Percentiles rank a stretch among this genome's conserved stretches.
Conservation (phyloP, 208 protist species). For the Trypanosoma avium region DNA sequence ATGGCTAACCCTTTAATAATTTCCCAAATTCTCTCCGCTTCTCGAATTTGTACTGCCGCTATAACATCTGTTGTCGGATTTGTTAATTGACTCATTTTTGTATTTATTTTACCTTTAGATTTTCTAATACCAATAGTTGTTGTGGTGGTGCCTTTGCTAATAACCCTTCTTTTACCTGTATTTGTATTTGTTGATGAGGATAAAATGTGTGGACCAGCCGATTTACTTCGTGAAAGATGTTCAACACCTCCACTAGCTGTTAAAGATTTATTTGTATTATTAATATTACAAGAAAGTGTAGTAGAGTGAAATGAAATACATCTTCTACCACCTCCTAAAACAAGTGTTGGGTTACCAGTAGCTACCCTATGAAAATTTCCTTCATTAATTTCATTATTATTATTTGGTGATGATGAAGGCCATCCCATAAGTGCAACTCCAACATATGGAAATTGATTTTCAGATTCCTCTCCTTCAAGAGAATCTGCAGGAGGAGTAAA, state of each 20-base stretch:
- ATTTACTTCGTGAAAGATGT: not conserved
- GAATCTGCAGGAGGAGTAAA: not conserved
- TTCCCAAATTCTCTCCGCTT: conserved; percentile 19
- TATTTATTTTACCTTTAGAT: not conserved
- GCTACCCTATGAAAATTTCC: not conserved
- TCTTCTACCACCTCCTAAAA: conserved; percentile 21
- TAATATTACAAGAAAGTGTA: not conserved
- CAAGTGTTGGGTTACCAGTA: conserved; percentile 6
- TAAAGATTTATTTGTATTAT: no score
- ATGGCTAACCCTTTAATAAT: conserved; percentile 10
- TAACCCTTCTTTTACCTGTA: no score
- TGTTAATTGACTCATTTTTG: not conserved
- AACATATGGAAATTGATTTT: conserved; percentile 10
- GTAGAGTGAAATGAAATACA: not conserved
- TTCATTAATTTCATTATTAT: not conserved
- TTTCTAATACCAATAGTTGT: not conserved
- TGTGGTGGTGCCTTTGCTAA: no score
- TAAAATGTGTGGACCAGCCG: not conserved
- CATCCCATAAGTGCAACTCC: conserved; percentile 12
- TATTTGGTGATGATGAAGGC: not conserved
- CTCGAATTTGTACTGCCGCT: conserved; percentile 9
- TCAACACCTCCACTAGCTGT: not conserved
- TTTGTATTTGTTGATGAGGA: no score
- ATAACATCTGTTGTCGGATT: not conserved
- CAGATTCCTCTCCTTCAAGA: not conserved